Percentiles rank a stretch among this genome's conserved stretches.
Conservation (phyloP, 78 protist genomes). For the Dictyostelium discoideum region DNA sequence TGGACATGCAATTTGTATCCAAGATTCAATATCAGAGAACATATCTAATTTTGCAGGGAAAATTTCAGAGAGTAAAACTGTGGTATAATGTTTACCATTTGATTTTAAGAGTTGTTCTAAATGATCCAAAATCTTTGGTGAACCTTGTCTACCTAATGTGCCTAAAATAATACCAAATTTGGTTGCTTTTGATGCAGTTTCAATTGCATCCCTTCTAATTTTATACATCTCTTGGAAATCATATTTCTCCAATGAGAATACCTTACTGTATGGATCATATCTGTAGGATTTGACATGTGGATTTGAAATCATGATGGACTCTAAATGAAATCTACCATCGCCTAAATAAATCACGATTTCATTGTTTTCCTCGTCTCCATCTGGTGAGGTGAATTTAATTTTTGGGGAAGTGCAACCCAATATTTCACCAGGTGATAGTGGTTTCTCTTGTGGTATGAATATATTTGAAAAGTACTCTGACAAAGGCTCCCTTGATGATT, state of each 20-base stretch:
- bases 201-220: slow-evolving; percentile 85
- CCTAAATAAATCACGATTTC: slow-evolving; percentile 89
- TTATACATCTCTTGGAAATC: slow-evolving; percentile 86
- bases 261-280: slow-evolving; percentile 95
- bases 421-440: slow-evolving; percentile 97
- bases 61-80: slow-evolving; percentile 86
- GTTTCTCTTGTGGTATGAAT: slow-evolving; percentile 93
- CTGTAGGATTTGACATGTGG: slow-evolving; percentile 93
- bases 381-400: slow-evolving; percentile 24
- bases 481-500: slow-evolving; percentile 67
- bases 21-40: slow-evolving; percentile 89
- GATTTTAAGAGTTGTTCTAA: slow-evolving; percentile 64
- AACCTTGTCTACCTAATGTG: slow-evolving; percentile 98
- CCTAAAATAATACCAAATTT: slow-evolving; percentile 90
- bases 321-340: slow-evolving; percentile 99
- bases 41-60: slow-evolving; percentile 93
- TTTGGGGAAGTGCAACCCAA: slow-evolving; percentile 97
- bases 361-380: background rate
- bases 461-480: slow-evolving; percentile 43
- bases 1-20: slow-evolving; percentile 98
- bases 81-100: slow-evolving; percentile 25
- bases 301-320: slow-evolving; percentile 96
- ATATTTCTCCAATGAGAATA: slow-evolving; percentile 86
- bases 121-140: slow-evolving; percentile 86
- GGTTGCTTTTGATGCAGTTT: background rate